phyloP scores from a whole-genome alignment of 1,284 basidiomycete genomes.

The Ustilago sp. region DNA sequence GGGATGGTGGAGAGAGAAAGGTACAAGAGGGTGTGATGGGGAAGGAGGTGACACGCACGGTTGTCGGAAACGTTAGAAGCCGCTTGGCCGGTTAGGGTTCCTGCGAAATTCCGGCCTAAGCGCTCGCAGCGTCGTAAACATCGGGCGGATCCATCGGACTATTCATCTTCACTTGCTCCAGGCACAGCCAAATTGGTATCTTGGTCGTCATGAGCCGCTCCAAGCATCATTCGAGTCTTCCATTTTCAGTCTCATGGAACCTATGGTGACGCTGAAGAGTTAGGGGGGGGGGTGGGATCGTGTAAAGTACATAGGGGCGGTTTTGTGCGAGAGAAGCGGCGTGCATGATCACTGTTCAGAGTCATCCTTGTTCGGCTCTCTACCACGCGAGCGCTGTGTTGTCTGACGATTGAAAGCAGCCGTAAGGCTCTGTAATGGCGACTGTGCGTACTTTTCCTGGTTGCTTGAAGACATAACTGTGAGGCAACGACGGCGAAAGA shows the following conservation, averaged over 20 bases:
- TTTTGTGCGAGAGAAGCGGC: neutral
- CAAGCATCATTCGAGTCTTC: too few species aligned
- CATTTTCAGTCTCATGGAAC: neutral
- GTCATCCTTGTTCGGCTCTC: neutral
- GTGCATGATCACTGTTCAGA: neutral
- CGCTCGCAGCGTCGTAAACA: neutral
- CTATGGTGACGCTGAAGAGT: neutral
- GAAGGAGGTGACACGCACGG: neutral
- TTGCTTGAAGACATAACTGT: constrained; percentile 43
- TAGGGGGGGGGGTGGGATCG: neutral
- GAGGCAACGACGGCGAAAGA: neutral
- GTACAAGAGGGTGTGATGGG: neutral
- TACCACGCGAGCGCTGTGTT: constrained; percentile 33
- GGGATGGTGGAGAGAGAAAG: neutral
- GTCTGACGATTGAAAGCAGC: constrained; percentile 47
- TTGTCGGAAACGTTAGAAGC: constrained; percentile 12
- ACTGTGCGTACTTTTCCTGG: constrained; percentile 40
- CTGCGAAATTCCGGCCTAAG: constrained; percentile 11
- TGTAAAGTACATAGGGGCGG: neutral
- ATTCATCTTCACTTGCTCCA: neutral
- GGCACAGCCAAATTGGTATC: too few species aligned
- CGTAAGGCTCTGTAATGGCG: constrained; percentile 42
- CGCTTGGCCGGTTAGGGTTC: constrained; percentile 9
- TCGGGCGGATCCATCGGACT: constrained; percentile 11
- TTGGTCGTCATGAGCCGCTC: too few species aligned